These are phyloP conservation scores for Barnettozyma pratensis DNA, from an alignment of 805 yeast species.

Conservation along the genomic window DNA sequence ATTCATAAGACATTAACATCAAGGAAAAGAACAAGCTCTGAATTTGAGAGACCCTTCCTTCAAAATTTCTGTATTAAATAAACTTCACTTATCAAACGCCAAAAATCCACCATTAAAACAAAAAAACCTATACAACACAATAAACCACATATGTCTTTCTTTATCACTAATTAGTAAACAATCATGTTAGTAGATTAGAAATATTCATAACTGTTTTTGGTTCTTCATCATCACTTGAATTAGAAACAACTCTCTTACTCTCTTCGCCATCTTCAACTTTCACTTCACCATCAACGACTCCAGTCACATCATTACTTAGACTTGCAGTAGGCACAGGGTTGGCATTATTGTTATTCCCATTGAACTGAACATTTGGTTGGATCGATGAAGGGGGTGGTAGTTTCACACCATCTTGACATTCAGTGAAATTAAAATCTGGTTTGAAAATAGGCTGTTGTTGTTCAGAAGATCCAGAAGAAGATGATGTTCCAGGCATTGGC, in stretches of 20 bases:
- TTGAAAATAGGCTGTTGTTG: background rate
- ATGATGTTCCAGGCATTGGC: slow-evolving; percentile 6
- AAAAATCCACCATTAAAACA: too few relatives aligned
- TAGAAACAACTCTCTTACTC: background rate
- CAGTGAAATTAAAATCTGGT: slow-evolving; percentile 3
- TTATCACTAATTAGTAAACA: background rate
- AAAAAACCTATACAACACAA: too few relatives aligned
- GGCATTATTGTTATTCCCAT: background rate
- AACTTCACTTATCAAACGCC: too few relatives aligned
- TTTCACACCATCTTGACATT: slow-evolving; percentile 2
- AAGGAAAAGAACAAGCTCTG: too few relatives aligned
- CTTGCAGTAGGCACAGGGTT: background rate
- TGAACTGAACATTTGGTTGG: slow-evolving; percentile 1
- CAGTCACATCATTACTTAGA: background rate
- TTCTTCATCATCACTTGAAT: background rate
- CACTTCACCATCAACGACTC: background rate
- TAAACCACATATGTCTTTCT: too few relatives aligned
- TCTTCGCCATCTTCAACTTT: background rate
- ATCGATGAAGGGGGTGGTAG: slow-evolving; percentile 9
- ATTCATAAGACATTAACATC: too few relatives aligned
- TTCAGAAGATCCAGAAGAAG: background rate
- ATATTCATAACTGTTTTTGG: slow-evolving; percentile 12
- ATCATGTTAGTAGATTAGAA: slow-evolving; percentile 10
- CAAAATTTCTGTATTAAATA: too few relatives aligned
- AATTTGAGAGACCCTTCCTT: too few relatives aligned